Conservation (phyloP, 768 basidiomycete genomes). For the Plicaturopsis crispa region DNA sequence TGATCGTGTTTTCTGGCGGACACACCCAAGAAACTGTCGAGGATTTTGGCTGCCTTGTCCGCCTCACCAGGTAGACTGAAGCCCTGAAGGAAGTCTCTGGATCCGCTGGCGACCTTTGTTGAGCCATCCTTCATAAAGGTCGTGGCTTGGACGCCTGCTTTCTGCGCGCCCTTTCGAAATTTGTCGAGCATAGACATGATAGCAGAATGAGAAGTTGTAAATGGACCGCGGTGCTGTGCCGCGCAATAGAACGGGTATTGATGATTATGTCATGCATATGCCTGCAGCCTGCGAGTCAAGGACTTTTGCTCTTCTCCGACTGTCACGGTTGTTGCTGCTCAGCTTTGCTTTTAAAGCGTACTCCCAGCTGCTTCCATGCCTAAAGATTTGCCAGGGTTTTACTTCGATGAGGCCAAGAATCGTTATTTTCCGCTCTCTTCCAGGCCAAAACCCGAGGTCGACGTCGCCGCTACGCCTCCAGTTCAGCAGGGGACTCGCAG, state of each 20-base stretch:
- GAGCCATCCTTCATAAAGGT: conserved; percentile 65
- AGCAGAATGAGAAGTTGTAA: not conserved
- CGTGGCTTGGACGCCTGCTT: conserved; percentile 75
- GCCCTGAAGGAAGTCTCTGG: conserved; percentile 71
- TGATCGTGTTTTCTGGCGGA: conserved; percentile 1
- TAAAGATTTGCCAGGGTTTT: conserved; percentile 45
- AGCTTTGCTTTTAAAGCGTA: no score
- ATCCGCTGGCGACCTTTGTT: conserved; percentile 64
- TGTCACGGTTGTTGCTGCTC: no score
- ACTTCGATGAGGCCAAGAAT: conserved; percentile 42
- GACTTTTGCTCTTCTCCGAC: no score
- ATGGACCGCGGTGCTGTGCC: no score
- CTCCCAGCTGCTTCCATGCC: no score
- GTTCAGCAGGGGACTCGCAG: conserved; percentile 8
- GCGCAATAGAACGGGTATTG: no score
- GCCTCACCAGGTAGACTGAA: conserved; percentile 91
- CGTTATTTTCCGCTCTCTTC: conserved; percentile 53
- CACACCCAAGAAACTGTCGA: conserved; percentile 85
- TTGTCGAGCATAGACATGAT: conserved; percentile 51
- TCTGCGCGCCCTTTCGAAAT: conserved; percentile 72
- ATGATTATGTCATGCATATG: no score
- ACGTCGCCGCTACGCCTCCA: conserved; percentile 8
- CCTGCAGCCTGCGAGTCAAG: no score
- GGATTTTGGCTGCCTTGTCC: conserved; percentile 88
- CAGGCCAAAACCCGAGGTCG: conserved; percentile 22